Base-by-base conservation (phyloP, 2,329 filamentous ascomycete species). In the Grosmannia penicillata region DNA sequence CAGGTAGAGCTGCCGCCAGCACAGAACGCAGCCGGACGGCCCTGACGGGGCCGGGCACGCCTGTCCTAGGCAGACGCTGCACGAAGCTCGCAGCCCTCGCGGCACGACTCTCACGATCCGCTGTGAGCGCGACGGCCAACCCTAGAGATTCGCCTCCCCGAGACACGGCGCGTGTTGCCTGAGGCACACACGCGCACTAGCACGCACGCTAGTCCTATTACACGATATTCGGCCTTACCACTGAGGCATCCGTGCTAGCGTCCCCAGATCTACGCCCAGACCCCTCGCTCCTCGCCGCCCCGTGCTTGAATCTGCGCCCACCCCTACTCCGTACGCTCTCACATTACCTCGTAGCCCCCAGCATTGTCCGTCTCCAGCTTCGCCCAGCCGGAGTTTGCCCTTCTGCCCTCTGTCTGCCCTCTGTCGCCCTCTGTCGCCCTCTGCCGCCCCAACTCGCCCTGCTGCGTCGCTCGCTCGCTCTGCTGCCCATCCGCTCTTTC, bases 201-300 rank as follows among this genome's bases (percentile, higher is more conserved):
- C 6, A 8, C n/a, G 17, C 4, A 9, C 14, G 17, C 35, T 40
- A 42, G 24, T 26, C 34, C 22, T 1, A 5, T 18, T 43, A 41
- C 24, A 28, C 7, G 42, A 31, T 34, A 29, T 45, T 35, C n/a
- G 27, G 48, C 48, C 47, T 48, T 4, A 39, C 7, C 15, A 9
- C 1, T 33, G 7, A 48, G 44, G 43, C 36, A 33, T 2, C 47
- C 41, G 49, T 49, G 45, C 42, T n/a, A n/a, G n/a, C n/a, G n/a
- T n/a, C n/a, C n/a, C n/a, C 26, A 41, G 25, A 50, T 41, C 39
- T 51, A 51, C 49, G 49, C 49, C 19, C n/a, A n/a, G n/a, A n/a
- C n/a, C n/a, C n/a, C 7, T 11, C 1, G 15, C 2, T 33, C 43
- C 11, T 38, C 35, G 18, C 33, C 36, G 18, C 24, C 30, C 40